phyloP scores from a whole-genome alignment of 441 rosid species.

The Bocquillonia castaneifolia region DNA sequence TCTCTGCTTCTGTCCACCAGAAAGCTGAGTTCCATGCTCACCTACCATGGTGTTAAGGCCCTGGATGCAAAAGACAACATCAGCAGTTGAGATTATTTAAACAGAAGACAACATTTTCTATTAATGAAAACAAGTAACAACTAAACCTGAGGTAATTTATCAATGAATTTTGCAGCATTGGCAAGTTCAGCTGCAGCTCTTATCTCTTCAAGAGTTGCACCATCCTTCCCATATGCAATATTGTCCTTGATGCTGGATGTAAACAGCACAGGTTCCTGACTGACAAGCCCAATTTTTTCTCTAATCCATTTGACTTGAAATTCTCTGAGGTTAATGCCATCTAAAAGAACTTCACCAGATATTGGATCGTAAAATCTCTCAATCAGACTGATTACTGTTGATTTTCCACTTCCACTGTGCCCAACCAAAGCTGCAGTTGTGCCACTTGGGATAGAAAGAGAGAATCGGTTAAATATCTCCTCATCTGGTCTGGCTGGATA shows the following conservation, averaged over 20 bases:
- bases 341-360: constrained; percentile 69
- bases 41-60: constrained; percentile 84
- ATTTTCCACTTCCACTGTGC: constrained; percentile 86
- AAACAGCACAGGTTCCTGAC: constrained; percentile 79
- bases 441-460: constrained; percentile 55
- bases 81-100: not conserved
- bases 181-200: constrained; percentile 64
- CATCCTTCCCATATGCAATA: constrained; percentile 71
- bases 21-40: constrained; percentile 84
- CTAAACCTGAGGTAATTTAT: constrained; percentile 68
- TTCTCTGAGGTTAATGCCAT: constrained; percentile 58
- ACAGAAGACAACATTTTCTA: not conserved
- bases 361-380: constrained; percentile 81
- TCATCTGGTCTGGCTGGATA: constrained; percentile 74
- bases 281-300: constrained; percentile 68
- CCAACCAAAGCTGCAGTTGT: constrained; percentile 74
- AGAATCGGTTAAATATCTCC: constrained; percentile 64
- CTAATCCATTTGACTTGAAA: constrained; percentile 74
- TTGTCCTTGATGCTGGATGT: constrained; percentile 63
- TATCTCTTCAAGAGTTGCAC: constrained; percentile 65
- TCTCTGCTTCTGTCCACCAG: constrained; percentile 94
- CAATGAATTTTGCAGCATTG: constrained; percentile 69
- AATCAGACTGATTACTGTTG: constrained; percentile 64
- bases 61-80: constrained; percentile 22
- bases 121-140: not conserved